Percentiles rank a stretch among this genome's conserved stretches.
These are phyloP conservation scores for Oryza longistaminata DNA, from an alignment of 176 grass and related monocot genomes.

Conservation along the genomic window DNA sequence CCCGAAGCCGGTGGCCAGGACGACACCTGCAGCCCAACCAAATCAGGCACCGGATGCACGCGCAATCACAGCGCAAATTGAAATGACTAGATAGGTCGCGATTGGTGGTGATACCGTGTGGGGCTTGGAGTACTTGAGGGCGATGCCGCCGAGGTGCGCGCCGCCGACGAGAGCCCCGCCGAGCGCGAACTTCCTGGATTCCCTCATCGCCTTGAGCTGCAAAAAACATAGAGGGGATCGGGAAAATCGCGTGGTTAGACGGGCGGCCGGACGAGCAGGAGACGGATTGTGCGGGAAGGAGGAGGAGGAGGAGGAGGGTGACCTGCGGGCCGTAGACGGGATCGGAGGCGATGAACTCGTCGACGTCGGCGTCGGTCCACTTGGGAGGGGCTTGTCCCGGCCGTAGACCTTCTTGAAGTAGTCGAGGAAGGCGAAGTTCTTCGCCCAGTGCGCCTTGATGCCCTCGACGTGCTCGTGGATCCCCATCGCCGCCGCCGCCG, in stretches of 20 bases:
- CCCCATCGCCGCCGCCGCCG: slow-evolving; percentile 40
- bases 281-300: neutral
- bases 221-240: neutral
- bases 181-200: slow-evolving; percentile 80
- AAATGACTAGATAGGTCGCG: neutral
- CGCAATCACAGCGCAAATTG: neutral
- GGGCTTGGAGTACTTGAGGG: slow-evolving; percentile 86
- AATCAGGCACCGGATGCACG: neutral
- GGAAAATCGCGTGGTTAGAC: neutral
- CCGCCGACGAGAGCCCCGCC: slow-evolving; percentile 63
- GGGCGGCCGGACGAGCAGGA: too few relatives aligned
- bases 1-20: slow-evolving; percentile 81
- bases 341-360: slow-evolving; percentile 90
- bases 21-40: slow-evolving; percentile 50
- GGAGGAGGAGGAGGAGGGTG: neutral
- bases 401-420: slow-evolving; percentile 99
- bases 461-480: slow-evolving; percentile 73
- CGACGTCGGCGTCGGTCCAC: slow-evolving; percentile 88
- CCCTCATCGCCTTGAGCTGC: slow-evolving; percentile 77
- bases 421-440: slow-evolving; percentile 85
- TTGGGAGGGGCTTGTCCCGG: slow-evolving; percentile 76
- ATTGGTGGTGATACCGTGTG: slow-evolving; percentile 61
- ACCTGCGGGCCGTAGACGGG: slow-evolving; percentile 93
- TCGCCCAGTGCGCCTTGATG: slow-evolving; percentile 94
- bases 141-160: slow-evolving; percentile 75